These are phyloP conservation scores for Ophiostoma piceae DNA, from an alignment of 2,329 filamentous ascomycete species.

Conservation along the genomic window DNA sequence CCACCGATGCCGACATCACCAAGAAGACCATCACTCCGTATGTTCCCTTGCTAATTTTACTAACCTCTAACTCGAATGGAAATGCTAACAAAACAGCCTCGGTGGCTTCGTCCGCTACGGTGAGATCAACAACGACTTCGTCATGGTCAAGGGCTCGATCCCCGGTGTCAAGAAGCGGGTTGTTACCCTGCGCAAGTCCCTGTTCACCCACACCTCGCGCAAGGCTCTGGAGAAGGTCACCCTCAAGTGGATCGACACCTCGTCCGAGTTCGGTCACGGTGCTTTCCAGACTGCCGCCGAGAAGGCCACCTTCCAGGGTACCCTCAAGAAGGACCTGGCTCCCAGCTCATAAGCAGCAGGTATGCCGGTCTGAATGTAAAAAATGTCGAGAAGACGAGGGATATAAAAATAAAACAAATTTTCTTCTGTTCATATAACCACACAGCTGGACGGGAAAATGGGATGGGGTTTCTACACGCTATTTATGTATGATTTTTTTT, in stretches of 20 bases:
- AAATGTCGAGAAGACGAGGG: conserved; percentile 19
- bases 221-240: conserved; percentile 98
- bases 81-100: conserved; percentile 53
- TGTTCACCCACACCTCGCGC: conserved; percentile 94
- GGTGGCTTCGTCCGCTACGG: conserved; percentile 99
- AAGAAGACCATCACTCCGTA: conserved; percentile 99
- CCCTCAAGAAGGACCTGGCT: conserved; percentile 93
- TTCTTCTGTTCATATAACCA: conserved; percentile 37
- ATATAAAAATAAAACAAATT: conserved; percentile 20
- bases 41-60: conserved; percentile 41
- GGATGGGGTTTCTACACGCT: conserved; percentile 21
- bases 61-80: too few species aligned
- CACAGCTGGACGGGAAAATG: conserved; percentile 15
- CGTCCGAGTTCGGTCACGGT: conserved; percentile 99
- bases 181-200: conserved; percentile 97
- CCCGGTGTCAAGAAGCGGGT: conserved; percentile 99
- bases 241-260: conserved; percentile 99
- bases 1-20: conserved; percentile 92
- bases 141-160: conserved; percentile 91
- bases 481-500: conserved; percentile 22
- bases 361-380: conserved; percentile 17
- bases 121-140: conserved; percentile 99
- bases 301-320: conserved; percentile 97
- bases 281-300: conserved; percentile 97
- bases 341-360: conserved; percentile 39